Evolutionary conservation across 2,329 filamentous ascomycete species (phyloP).

Genomic region (Herpotrichia juniperi): DNA sequence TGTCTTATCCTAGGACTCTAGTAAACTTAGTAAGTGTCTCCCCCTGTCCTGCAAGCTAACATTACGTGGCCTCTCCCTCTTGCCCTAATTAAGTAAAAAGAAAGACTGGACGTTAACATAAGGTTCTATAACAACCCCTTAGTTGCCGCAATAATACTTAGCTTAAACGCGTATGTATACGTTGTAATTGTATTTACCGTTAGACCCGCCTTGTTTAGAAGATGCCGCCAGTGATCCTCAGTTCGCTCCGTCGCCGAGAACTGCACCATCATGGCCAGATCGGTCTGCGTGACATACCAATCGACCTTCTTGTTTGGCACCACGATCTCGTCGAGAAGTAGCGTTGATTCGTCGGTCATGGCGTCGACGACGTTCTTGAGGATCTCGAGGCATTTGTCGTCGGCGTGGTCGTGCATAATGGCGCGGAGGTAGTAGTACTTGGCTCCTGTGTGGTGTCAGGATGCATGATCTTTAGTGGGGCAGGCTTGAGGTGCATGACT

Average conservation of each 20-base stretch:
- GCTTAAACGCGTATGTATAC: too few relatives aligned
- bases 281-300: constrained; percentile 38
- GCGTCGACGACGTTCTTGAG: constrained; percentile 42
- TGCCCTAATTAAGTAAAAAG: too few relatives aligned
- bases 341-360: constrained; percentile 41
- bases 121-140: too few relatives aligned
- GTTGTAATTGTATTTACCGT: constrained; percentile 3
- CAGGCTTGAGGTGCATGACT: not conserved
- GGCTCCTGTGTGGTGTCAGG: constrained; percentile 20
- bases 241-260: constrained; percentile 46
- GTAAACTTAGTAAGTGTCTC: too few relatives aligned
- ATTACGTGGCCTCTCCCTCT: too few relatives aligned
- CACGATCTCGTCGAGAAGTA: constrained; percentile 54
- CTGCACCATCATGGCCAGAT: constrained; percentile 47
- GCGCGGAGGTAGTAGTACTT: constrained; percentile 48
- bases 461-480: not conserved
- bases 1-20: too few relatives aligned
- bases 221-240: constrained; percentile 36
- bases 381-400: constrained; percentile 40
- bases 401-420: constrained; percentile 49
- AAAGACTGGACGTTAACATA: too few relatives aligned
- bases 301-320: constrained; percentile 43
- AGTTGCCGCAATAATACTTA: too few relatives aligned
- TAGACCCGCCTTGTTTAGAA: constrained; percentile 20
- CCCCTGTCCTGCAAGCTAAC: too few relatives aligned